Evolutionary conservation across 2,329 filamentous ascomycete genomes (phyloP).

Genomic region (Didymella glomerata): DNA sequence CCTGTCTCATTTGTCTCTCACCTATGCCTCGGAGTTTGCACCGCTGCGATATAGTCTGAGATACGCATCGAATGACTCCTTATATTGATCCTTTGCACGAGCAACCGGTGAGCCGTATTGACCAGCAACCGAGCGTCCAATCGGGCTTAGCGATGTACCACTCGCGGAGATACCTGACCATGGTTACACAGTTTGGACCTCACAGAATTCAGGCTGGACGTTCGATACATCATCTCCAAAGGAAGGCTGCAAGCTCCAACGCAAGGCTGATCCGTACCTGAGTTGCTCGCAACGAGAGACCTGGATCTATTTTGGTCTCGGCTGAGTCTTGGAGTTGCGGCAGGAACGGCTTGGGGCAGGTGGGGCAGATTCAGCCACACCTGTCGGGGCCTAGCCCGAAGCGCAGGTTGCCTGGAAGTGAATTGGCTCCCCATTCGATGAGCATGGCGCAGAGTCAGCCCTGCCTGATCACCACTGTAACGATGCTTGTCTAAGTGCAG

Average conservation of each 20-base stretch:
- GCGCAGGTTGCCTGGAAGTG: constrained; percentile 23
- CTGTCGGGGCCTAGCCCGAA: constrained; percentile 14
- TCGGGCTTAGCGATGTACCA: constrained; percentile 12
- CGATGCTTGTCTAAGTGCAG: constrained; percentile 1
- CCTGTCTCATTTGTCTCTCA: constrained; percentile 29
- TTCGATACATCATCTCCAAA: background rate
- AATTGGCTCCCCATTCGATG: constrained; percentile 12
- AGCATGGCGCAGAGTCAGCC: constrained; percentile 12
- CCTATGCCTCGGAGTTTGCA: constrained; percentile 32
- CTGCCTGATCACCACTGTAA: constrained; percentile 1
- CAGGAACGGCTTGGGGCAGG: constrained; percentile 31
- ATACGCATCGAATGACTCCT: constrained; percentile 39
- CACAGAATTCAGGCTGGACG: too few species aligned
- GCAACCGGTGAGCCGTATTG: constrained; percentile 18
- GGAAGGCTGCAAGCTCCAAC: too few species aligned
- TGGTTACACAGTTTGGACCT: background rate
- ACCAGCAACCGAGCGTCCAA: constrained; percentile 9
- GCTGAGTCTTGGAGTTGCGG: constrained; percentile 20
- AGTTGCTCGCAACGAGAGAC: background rate
- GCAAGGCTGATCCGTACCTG: constrained; percentile 12
- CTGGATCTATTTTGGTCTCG: constrained; percentile 22
- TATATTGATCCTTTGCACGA: constrained; percentile 12
- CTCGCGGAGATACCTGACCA: constrained; percentile 3
- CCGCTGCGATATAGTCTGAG: constrained; percentile 40
- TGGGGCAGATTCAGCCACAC: constrained; percentile 24